Evolutionary conservation across 129 eudicot genomes (phyloP).

Genomic region (Helichrysum umbraculigerum): DNA sequence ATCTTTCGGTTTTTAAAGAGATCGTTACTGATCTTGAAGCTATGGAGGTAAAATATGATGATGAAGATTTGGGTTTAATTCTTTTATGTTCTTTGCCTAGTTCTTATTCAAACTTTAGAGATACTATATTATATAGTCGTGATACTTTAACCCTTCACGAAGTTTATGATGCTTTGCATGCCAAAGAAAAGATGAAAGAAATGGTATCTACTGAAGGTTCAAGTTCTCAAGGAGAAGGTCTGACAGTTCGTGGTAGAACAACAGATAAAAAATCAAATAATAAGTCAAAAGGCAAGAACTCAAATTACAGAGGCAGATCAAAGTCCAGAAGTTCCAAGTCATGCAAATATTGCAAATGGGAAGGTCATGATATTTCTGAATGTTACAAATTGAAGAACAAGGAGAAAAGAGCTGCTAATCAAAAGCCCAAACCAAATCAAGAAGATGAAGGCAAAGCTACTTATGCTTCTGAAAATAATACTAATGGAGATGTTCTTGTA

Average conservation of each 20-base stretch:
- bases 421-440: background rate
- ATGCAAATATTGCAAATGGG: conserved; percentile 10
- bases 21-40: background rate
- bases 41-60: conserved; percentile 18
- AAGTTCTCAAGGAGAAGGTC: conserved; percentile 6
- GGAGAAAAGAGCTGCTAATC: background rate
- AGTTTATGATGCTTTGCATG: conserved; percentile 18
- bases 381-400: conserved; percentile 16
- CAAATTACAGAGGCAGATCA: conserved; percentile 8
- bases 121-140: conserved; percentile 16
- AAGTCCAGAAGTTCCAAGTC: conserved; percentile 6
- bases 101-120: conserved; percentile 20
- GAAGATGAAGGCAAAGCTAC: background rate
- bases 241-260: conserved; percentile 13
- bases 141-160: conserved; percentile 11
- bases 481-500: conserved; percentile 18
- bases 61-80: conserved; percentile 5
- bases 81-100: conserved; percentile 10
- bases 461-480: conserved; percentile 6
- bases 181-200: conserved; percentile 13
- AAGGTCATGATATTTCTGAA: conserved; percentile 5
- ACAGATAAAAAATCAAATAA: background rate
- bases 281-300: conserved; percentile 13
- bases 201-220: conserved; percentile 19
- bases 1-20: conserved; percentile 3